phyloP scores from a whole-genome alignment of 1,284 basidiomycete genomes.

The Trametes versicolor region DNA sequence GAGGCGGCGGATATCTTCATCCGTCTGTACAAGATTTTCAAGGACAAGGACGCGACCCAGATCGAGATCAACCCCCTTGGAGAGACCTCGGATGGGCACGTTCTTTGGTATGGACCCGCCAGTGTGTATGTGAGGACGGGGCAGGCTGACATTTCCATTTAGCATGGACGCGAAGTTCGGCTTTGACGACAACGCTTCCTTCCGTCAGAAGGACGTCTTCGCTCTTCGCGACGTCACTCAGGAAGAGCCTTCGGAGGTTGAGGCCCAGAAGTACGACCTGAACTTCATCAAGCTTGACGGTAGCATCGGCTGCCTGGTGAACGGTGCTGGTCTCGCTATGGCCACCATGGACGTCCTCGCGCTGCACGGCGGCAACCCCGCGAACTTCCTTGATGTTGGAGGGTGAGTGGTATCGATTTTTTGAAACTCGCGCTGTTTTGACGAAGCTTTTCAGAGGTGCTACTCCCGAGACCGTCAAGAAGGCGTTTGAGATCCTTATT shows the following conservation, averaged over 20 bases:
- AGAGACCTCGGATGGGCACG: constrained; percentile 92
- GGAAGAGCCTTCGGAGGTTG: constrained; percentile 97
- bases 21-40: constrained; percentile 97
- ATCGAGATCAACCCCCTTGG: constrained; percentile 99
- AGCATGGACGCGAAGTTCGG: constrained; percentile 99
- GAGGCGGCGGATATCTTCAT: constrained; percentile 95
- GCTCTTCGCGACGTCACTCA: constrained; percentile 92
- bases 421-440: background rate
- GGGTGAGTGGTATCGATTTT: constrained; percentile 61
- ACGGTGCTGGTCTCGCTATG: constrained; percentile 99
- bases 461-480: constrained; percentile 98
- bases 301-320: constrained; percentile 97
- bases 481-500: constrained; percentile 96
- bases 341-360: constrained; percentile 99
- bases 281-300: constrained; percentile 99
- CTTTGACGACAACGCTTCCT: constrained; percentile 99
- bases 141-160: constrained; percentile 24
- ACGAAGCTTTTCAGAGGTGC: constrained; percentile 74
- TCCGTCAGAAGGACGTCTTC: constrained; percentile 95
- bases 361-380: constrained; percentile 94
- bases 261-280: constrained; percentile 93
- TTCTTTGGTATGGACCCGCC: constrained; percentile 80
- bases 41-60: constrained; percentile 99
- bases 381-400: constrained; percentile 99
- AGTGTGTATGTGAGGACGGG: background rate